Percentiles rank a stretch among this genome's conserved stretches.
These are phyloP conservation scores for Gaeumannomyces sp. DNA, from an alignment of 2,329 filamentous ascomycete genomes.

Conservation along the genomic window DNA sequence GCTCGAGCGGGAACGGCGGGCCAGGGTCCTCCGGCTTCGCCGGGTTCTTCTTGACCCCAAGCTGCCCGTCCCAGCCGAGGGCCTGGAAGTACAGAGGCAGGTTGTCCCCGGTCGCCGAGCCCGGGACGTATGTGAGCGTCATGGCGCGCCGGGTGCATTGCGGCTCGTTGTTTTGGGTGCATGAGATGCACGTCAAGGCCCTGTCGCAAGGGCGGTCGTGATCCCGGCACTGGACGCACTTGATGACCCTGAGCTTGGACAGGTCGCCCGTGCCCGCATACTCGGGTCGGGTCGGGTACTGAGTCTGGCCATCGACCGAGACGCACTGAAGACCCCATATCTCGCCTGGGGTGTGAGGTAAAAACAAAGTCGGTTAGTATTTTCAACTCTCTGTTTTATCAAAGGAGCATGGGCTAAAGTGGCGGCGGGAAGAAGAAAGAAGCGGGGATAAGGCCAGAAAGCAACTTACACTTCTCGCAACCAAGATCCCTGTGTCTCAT, in stretches of 20 bases:
- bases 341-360: background rate
- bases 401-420: too few species aligned
- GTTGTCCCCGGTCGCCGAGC: background rate
- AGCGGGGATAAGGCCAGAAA: background rate
- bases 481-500: background rate
- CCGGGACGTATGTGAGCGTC: background rate
- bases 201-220: background rate
- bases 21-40: background rate
- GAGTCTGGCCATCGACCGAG: background rate
- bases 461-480: background rate
- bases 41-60: background rate
- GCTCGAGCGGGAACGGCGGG: slow-evolving; percentile 3
- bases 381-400: too few species aligned
- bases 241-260: background rate
- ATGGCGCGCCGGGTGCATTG: background rate
- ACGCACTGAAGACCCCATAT: background rate
- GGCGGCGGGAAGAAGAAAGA: too few species aligned
- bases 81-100: slow-evolving; percentile 1
- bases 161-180: background rate
- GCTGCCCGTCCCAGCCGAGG: background rate
- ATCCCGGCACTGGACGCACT: background rate
- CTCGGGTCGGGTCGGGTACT: background rate
- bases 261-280: background rate
- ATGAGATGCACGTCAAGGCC: background rate
- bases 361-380: too few species aligned